Percentiles rank a stretch among this genome's conserved stretches.
Evolutionary conservation across 306 rosid genomes (phyloP).

Genomic region (Lotus japonicus): DNA sequence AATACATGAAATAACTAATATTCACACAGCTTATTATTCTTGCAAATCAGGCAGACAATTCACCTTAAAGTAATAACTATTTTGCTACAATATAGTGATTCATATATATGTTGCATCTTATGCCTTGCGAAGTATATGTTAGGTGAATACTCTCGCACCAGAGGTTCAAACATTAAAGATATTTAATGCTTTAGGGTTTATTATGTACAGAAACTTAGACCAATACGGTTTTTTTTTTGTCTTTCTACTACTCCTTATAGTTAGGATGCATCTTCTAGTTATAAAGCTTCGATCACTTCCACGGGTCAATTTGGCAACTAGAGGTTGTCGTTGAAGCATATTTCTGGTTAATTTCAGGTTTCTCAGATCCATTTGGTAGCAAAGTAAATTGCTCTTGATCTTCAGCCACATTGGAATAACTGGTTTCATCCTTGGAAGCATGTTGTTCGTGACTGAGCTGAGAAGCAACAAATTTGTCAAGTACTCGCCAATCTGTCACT

Average conservation of each 20-base stretch:
- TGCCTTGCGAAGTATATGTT: background rate
- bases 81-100: background rate
- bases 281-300: constrained; percentile 57
- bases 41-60: background rate
- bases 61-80: background rate
- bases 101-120: background rate
- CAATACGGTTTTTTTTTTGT: constrained; percentile 4
- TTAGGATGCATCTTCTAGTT: constrained; percentile 40
- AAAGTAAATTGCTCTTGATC: constrained; percentile 28
- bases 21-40: background rate
- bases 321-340: constrained; percentile 55
- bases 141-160: constrained; percentile 3
- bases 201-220: constrained; percentile 44
- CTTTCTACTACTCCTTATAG: constrained; percentile 35
- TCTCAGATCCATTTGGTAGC: constrained; percentile 32
- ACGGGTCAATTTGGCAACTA: constrained; percentile 59
- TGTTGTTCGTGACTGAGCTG: constrained; percentile 57
- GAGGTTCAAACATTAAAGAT: constrained; percentile 11
- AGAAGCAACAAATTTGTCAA: constrained; percentile 76
- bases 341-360: constrained; percentile 35
- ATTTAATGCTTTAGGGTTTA: constrained; percentile 20
- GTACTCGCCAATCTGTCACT: constrained; percentile 67
- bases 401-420: constrained; percentile 39
- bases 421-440: constrained; percentile 40
- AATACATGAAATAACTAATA: background rate